Conservation (phyloP, 208 protist genomes). For the Crithidia expoeki region DNA sequence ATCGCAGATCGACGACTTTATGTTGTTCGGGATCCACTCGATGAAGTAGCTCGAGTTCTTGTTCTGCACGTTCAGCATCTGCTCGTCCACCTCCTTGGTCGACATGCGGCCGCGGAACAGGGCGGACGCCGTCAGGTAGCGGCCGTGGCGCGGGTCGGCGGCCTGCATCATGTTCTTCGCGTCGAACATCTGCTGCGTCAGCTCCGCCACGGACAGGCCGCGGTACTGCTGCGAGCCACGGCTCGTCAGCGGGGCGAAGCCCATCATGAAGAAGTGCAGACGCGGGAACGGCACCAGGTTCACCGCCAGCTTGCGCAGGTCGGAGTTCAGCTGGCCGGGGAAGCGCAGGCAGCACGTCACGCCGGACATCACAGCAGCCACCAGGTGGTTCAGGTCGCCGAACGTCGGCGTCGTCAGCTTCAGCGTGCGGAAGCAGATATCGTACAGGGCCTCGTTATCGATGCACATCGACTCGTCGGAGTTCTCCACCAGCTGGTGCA, state of each 20-base stretch:
- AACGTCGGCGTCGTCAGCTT: conserved; percentile 97
- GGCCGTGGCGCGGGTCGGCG: conserved; percentile 40
- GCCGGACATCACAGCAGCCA: conserved; percentile 94
- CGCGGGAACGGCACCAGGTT: conserved; percentile 97
- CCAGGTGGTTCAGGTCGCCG: conserved; percentile 97
- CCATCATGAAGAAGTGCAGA: conserved; percentile 98
- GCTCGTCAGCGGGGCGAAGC: conserved; percentile 95
- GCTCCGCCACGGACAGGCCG: conserved; percentile 70
- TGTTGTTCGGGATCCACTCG: conserved; percentile 77
- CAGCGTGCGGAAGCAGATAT: conserved; percentile 98
- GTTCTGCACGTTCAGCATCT: conserved; percentile 33
- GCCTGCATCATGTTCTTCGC: conserved; percentile 98
- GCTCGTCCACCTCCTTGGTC: conserved; percentile 80
- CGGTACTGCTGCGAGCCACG: conserved; percentile 86
- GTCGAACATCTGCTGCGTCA: conserved; percentile 98
- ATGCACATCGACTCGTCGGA: conserved; percentile 89
- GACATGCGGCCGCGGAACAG: conserved; percentile 94
- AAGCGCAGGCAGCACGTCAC: conserved; percentile 97
- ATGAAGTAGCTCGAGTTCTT: conserved; percentile 95
- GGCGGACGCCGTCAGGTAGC: conserved; percentile 76
- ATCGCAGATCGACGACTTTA: conserved; percentile 88
- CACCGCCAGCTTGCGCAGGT: conserved; percentile 64
- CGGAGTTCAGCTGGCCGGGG: conserved; percentile 96
- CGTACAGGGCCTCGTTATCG: conserved; percentile 98
- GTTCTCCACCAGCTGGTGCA: conserved; percentile 98